phyloP scores from a whole-genome alignment of 352 stramenopile species.

The Phytophthora meadii region DNA sequence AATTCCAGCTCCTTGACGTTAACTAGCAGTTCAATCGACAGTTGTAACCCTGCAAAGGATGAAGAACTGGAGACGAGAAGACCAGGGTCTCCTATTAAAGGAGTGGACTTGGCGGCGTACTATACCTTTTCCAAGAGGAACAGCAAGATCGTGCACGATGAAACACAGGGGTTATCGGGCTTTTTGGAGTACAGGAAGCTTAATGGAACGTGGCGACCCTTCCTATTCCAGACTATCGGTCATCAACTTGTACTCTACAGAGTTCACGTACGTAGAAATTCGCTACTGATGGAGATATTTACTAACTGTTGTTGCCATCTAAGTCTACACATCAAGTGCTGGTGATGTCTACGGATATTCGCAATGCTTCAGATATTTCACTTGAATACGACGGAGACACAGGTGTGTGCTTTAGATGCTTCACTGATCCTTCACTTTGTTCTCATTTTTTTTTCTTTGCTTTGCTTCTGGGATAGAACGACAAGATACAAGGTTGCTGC shows the following conservation, averaged over 20 bases:
- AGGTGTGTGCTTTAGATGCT: constrained; percentile 10
- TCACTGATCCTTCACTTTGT: not conserved
- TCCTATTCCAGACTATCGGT: constrained; percentile 80
- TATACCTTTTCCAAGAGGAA: constrained; percentile 66
- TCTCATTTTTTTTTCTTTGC: not conserved
- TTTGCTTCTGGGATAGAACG: constrained; percentile 14
- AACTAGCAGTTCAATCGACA: constrained; percentile 21
- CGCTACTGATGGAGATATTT: constrained; percentile 7
- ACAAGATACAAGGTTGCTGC: constrained; percentile 52
- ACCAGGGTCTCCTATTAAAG: constrained; percentile 29
- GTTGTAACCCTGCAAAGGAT: constrained; percentile 11
- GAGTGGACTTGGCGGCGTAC: constrained; percentile 63
- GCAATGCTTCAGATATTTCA: constrained; percentile 63
- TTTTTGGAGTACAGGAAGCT: constrained; percentile 81
- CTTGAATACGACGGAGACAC: constrained; percentile 42
- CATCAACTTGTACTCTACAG: constrained; percentile 76
- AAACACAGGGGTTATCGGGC: constrained; percentile 46
- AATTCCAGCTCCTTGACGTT: constrained; percentile 33
- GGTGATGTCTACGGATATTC: constrained; percentile 78
- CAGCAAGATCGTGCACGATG: constrained; percentile 55
- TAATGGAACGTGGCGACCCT: constrained; percentile 75
- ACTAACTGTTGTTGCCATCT: not conserved
- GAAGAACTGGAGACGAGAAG: constrained; percentile 16
- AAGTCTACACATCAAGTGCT: constrained; percentile 74
- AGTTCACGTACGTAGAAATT: constrained; percentile 54